Conservation (phyloP, 805 yeast genomes). For the Cyberlindnera galapagoensis region DNA sequence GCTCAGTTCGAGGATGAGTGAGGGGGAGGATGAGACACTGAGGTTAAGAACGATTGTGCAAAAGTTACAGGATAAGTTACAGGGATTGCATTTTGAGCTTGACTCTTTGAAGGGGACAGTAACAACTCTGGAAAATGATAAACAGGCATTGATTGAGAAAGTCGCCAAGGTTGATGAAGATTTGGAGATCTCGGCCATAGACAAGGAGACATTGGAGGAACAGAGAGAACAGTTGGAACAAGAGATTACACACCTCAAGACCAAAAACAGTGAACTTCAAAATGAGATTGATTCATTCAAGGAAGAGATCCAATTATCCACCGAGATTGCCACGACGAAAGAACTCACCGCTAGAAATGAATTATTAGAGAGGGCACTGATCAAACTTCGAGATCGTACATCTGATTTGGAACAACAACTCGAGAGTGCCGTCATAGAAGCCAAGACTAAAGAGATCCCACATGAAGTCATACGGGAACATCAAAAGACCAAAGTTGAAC, state of each 20-base stretch:
- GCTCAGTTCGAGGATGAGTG: background rate
- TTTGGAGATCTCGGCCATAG: conserved; percentile 32
- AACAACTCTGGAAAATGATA: conserved; percentile 23
- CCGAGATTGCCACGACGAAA: conserved; percentile 4
- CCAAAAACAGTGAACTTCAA: conserved; percentile 6
- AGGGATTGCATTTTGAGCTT: conserved; percentile 26
- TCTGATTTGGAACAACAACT: conserved; percentile 25
- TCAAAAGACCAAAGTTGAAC: conserved; percentile 28
- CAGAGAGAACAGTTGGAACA: conserved; percentile 26
- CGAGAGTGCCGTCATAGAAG: conserved; percentile 20
- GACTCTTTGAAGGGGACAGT: conserved; percentile 23
- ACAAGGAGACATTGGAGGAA: conserved; percentile 36
- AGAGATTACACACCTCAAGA: conserved; percentile 13
- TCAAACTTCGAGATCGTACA: conserved; percentile 27
- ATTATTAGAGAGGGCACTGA: conserved; percentile 36
- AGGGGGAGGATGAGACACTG: conserved; percentile 4
- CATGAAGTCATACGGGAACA: conserved; percentile 29
- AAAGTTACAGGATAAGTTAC: conserved; percentile 41
- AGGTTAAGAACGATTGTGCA: conserved; percentile 30
- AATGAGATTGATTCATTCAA: conserved; percentile 7
- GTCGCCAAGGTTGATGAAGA: conserved; percentile 21
- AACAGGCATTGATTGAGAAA: conserved; percentile 22
- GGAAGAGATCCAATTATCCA: conserved; percentile 17
- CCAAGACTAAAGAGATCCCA: conserved; percentile 28
- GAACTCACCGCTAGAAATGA: conserved; percentile 26